phyloP scores from a whole-genome alignment of 495 filamentous ascomycete species.

The Neurospora africana region DNA sequence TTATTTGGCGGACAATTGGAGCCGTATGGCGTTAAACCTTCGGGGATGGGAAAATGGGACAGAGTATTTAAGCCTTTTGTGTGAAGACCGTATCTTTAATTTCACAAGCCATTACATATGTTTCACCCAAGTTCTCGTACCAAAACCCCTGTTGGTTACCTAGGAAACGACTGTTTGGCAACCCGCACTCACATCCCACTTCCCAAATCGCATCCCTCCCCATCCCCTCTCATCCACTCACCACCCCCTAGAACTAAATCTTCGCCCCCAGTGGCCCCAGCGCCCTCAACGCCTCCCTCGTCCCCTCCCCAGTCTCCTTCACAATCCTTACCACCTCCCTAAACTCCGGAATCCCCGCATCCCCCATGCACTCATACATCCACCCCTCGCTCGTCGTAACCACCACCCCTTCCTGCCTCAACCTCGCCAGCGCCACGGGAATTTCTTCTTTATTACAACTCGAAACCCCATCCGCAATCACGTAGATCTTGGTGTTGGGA shows the following conservation, averaged over 20 bases:
- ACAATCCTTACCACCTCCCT: conserved; percentile 61
- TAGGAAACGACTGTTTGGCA: background rate
- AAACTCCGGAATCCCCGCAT: conserved; percentile 71
- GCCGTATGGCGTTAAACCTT: background rate
- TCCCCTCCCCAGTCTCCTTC: conserved; percentile 61
- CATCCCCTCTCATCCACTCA: background rate
- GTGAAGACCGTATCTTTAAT: background rate
- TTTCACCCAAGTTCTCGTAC: background rate
- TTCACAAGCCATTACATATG: background rate
- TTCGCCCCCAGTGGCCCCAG: conserved; percentile 21
- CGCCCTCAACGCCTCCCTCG: conserved; percentile 51
- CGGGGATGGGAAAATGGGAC: background rate
- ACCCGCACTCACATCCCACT: background rate
- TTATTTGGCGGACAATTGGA: background rate
- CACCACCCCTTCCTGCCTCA: conserved; percentile 65
- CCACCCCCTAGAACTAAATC: background rate
- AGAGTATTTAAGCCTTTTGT: background rate
- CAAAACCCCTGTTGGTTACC: background rate
- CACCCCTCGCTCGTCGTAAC: conserved; percentile 87
- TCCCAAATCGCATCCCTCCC: background rate
- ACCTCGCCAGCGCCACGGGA: conserved; percentile 60
- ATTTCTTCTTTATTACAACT: conserved; percentile 77
- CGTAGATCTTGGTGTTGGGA: conserved; percentile 66
- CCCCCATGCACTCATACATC: conserved; percentile 87
- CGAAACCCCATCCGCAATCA: conserved; percentile 85